Conservation (phyloP, 768 basidiomycete genomes). For the Cyclocybe aegerita region DNA sequence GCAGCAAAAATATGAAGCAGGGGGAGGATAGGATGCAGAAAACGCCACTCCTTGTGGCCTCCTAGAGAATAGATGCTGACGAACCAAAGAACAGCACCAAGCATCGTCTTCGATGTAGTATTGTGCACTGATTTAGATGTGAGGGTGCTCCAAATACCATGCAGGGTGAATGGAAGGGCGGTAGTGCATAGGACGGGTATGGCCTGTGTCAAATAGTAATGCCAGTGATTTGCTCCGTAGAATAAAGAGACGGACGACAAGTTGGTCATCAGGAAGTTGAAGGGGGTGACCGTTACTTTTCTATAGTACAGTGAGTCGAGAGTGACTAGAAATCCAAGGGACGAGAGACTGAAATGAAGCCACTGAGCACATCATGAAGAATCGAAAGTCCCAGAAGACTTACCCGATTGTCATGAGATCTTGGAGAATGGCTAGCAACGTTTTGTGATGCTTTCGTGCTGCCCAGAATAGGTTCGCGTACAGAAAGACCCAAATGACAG, state of each 20-base stretch:
- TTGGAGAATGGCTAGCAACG: slow-evolving; percentile 31
- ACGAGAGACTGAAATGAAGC: slow-evolving; percentile 17
- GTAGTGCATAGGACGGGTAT: slow-evolving; percentile 81
- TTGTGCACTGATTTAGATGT: slow-evolving; percentile 20
- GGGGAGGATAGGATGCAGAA: slow-evolving; percentile 90
- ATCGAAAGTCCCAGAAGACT: slow-evolving; percentile 10
- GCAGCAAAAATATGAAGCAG: slow-evolving; percentile 79
- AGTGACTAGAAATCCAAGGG: slow-evolving; percentile 31
- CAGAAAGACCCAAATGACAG: slow-evolving; percentile 81
- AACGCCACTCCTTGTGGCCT: slow-evolving; percentile 97
- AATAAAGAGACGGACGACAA: slow-evolving; percentile 86
- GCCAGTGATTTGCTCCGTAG: slow-evolving; percentile 84
- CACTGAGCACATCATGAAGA: neutral
- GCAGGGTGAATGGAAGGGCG: slow-evolving; percentile 67
- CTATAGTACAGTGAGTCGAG: slow-evolving; percentile 77
- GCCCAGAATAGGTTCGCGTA: slow-evolving; percentile 58
- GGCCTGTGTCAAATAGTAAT: slow-evolving; percentile 87
- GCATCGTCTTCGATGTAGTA: slow-evolving; percentile 40
- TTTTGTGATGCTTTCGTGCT: slow-evolving; percentile 32
- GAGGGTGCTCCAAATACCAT: slow-evolving; percentile 49
- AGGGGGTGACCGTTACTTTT: slow-evolving; percentile 64
- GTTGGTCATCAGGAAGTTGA: slow-evolving; percentile 85
- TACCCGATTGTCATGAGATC: slow-evolving; percentile 50
- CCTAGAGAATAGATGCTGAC: slow-evolving; percentile 70
- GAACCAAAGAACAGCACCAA: slow-evolving; percentile 59